These are phyloP conservation scores for Paraconiothyrium brasiliense DNA, from an alignment of 2,329 filamentous ascomycete genomes.

Conservation along the genomic window DNA sequence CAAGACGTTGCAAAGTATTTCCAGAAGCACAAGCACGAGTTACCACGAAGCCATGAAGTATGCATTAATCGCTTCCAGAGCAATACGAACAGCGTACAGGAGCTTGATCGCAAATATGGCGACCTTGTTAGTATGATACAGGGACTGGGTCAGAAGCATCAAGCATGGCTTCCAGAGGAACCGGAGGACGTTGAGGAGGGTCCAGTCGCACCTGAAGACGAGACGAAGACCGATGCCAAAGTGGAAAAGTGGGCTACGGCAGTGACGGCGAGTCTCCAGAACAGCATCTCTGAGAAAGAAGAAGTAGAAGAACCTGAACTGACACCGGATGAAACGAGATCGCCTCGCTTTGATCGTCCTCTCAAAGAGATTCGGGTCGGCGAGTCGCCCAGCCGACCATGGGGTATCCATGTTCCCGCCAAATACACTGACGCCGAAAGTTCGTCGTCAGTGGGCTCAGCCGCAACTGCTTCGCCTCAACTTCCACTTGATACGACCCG, in stretches of 20 bases:
- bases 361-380: constrained; percentile 91
- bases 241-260: constrained; percentile 88
- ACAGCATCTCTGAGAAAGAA: constrained; percentile 50
- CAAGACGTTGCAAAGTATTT: constrained; percentile 95
- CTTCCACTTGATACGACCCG: constrained; percentile 60
- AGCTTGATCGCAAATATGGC: constrained; percentile 93
- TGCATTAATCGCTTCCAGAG: constrained; percentile 90
- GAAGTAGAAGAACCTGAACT: constrained; percentile 48
- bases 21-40: constrained; percentile 92
- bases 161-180: constrained; percentile 78
- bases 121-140: constrained; percentile 94
- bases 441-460: constrained; percentile 50
- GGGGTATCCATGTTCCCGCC: constrained; percentile 86
- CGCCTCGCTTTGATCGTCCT: constrained; percentile 81
- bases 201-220: constrained; percentile 52
- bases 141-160: constrained; percentile 85
- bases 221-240: constrained; percentile 68
- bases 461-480: constrained; percentile 56
- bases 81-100: constrained; percentile 83
- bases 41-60: constrained; percentile 91
- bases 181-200: constrained; percentile 59
- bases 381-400: constrained; percentile 90
- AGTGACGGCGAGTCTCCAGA: constrained; percentile 68
- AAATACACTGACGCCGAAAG: constrained; percentile 55
- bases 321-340: constrained; percentile 66